Evolutionary conservation across 2,329 filamentous ascomycete species (phyloP).

Genomic region (Cladophialophora yegresii): DNA sequence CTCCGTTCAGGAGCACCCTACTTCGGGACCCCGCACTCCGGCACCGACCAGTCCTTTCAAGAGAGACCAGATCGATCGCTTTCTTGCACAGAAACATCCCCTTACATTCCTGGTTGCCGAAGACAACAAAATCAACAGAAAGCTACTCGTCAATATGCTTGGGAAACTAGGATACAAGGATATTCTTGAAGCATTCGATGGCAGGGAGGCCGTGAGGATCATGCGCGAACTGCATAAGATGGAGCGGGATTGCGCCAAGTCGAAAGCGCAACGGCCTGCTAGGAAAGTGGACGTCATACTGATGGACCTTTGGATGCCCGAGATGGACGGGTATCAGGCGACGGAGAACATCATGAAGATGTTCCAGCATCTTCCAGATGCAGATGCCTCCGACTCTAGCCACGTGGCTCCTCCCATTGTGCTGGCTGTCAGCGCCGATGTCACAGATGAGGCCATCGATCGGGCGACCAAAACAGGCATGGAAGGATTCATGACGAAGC

Average conservation of each 20-base stretch:
- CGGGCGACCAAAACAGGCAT: constrained; percentile 64
- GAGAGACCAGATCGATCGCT: constrained; percentile 49
- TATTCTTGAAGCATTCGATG: constrained; percentile 67
- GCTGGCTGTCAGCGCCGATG: constrained; percentile 67
- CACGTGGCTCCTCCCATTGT: constrained; percentile 47
- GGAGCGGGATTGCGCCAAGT: constrained; percentile 10
- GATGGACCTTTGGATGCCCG: constrained; percentile 78
- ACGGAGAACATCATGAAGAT: constrained; percentile 63
- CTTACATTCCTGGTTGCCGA: constrained; percentile 70
- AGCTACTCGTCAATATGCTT: constrained; percentile 67
- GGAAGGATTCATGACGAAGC: constrained; percentile 69
- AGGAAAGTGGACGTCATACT: constrained; percentile 62
- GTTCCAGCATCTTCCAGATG: constrained; percentile 40
- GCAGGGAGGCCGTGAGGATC: constrained; percentile 65
- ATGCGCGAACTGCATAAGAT: constrained; percentile 52
- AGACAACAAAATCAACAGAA: constrained; percentile 72
- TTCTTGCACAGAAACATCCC: constrained; percentile 61
- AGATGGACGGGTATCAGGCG: constrained; percentile 72
- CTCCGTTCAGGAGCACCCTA: background rate
- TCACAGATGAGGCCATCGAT: constrained; percentile 64
- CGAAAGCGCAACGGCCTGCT: constrained; percentile 15
- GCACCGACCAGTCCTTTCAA: constrained; percentile 2
- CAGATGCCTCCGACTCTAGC: constrained; percentile 18
- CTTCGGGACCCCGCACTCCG: background rate
- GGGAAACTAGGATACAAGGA: constrained; percentile 65